Conservation (phyloP, 2,329 filamentous ascomycete genomes). For the Penicillium sp. region DNA sequence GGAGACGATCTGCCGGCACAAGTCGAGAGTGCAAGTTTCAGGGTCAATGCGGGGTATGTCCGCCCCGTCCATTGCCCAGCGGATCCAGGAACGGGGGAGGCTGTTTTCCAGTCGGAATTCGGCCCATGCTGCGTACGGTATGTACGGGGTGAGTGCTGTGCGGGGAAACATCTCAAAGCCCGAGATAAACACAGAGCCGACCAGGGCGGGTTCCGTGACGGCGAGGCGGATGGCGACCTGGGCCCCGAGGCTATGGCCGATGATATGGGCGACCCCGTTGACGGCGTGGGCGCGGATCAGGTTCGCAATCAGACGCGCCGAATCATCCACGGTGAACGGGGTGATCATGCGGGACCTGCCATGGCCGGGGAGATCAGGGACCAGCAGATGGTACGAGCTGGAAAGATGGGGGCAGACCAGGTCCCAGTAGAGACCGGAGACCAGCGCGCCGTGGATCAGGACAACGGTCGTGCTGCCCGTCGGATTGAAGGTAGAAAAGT, state of each 20-base stretch:
- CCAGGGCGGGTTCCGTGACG: conserved; percentile 7
- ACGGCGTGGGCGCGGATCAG: conserved; percentile 14
- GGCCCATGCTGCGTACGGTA: conserved; percentile 15
- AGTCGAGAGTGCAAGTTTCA: conserved; percentile 10
- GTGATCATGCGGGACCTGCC: conserved; percentile 14
- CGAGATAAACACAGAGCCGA: conserved; percentile 15
- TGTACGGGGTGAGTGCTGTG: conserved; percentile 8
- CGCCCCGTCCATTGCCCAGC: conserved; percentile 18
- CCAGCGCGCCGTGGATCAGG: conserved; percentile 23
- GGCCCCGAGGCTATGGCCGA: conserved; percentile 24
- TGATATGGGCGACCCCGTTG: conserved; percentile 15
- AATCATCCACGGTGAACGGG: conserved; percentile 17
- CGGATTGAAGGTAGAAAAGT: conserved; percentile 10
- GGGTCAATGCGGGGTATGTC: conserved; percentile 10
- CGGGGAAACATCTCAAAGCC: conserved; percentile 11
- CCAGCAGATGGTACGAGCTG: conserved; percentile 19
- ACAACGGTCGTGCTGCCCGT: conserved; percentile 14
- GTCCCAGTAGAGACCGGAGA: conserved; percentile 17
- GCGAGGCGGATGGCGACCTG: conserved; percentile 19
- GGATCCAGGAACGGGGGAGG: conserved; percentile 5
- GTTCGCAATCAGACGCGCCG: conserved; percentile 1
- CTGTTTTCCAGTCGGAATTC: conserved; percentile 12
- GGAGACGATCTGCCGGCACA: conserved; percentile 11
- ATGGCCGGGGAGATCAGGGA: conserved; percentile 25
- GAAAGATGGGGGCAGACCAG: conserved; percentile 13